Evolutionary conservation across 768 basidiomycete species (phyloP).

Genomic region (Boletus barrowsii): DNA sequence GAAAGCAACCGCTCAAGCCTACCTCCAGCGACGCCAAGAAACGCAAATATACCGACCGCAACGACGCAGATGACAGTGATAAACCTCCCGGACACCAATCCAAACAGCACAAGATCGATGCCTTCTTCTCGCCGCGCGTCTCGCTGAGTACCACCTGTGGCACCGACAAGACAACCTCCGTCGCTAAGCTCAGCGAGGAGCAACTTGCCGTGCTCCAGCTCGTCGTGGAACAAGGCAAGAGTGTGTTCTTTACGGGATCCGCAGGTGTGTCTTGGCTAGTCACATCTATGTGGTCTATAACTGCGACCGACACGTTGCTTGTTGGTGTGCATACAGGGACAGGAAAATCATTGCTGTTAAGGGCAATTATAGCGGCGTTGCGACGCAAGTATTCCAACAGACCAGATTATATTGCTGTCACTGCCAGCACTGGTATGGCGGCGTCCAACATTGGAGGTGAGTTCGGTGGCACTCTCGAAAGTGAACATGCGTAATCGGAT

Average conservation of each 20-base stretch:
- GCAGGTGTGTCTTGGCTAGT: constrained; percentile 45
- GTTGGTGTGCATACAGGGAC: constrained; percentile 41
- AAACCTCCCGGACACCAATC: neutral
- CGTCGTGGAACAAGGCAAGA: constrained; percentile 55
- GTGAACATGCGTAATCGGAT: neutral
- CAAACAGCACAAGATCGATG: constrained; percentile 26
- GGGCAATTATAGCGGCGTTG: constrained; percentile 53
- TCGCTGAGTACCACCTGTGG: constrained; percentile 29
- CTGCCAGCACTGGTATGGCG: constrained; percentile 44
- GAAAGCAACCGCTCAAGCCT: constrained; percentile 10
- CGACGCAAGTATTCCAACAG: constrained; percentile 34
- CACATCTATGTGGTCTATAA: neutral
- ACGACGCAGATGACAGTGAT: neutral
- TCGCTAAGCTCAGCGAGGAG: constrained; percentile 50
- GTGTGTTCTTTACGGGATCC: constrained; percentile 65
- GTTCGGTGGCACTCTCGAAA: neutral
- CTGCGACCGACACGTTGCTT: neutral
- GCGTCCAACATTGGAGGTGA: constrained; percentile 49
- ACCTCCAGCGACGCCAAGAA: constrained; percentile 18
- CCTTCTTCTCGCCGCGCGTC: constrained; percentile 28
- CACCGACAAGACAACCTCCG: constrained; percentile 24
- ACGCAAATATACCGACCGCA: constrained; percentile 16
- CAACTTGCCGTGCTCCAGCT: constrained; percentile 50
- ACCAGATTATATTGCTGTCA: constrained; percentile 40
- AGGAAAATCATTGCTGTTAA: constrained; percentile 59